A percentile compares a stretch with the other conserved stretches of the same genome.
These are phyloP conservation scores for Pulveroboletus sp. DNA, from an alignment of 768 basidiomycete genomes.

Conservation along the genomic window DNA sequence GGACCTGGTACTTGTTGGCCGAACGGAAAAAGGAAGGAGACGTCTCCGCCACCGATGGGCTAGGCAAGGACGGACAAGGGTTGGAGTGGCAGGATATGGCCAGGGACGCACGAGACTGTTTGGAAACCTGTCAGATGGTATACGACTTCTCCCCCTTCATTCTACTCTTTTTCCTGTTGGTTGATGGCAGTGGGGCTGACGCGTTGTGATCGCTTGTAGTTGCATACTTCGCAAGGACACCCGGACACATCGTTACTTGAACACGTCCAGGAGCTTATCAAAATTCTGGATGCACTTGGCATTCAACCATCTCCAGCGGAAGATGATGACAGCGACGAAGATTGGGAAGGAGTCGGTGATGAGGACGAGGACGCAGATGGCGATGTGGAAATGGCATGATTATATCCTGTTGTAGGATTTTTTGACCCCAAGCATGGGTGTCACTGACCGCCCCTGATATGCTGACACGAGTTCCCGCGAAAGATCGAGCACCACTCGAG, in stretches of 20 bases:
- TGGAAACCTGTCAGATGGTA: slow-evolving; percentile 80
- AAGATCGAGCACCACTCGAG: no score
- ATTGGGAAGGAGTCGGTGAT: slow-evolving; percentile 62
- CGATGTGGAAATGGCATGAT: slow-evolving; percentile 48
- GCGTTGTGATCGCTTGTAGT: slow-evolving; percentile 32
- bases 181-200: not conserved
- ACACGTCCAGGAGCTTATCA: slow-evolving; percentile 71
- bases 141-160: slow-evolving; percentile 19
- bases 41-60: slow-evolving; percentile 38
- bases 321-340: slow-evolving; percentile 39
- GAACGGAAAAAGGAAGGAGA: slow-evolving; percentile 59
- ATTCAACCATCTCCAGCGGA: slow-evolving; percentile 56
- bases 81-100: slow-evolving; percentile 75
- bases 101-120: slow-evolving; percentile 70
- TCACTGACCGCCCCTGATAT: not conserved
- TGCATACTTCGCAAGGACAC: slow-evolving; percentile 68
- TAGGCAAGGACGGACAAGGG: slow-evolving; percentile 32
- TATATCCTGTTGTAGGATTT: not conserved
- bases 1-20: slow-evolving; percentile 84
- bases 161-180: not conserved
- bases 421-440: not conserved
- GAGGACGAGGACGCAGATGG: slow-evolving; percentile 45
- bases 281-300: slow-evolving; percentile 60
- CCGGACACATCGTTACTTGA: slow-evolving; percentile 71
- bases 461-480: not conserved